phyloP scores from a whole-genome alignment of 2,329 filamentous ascomycete species.

The Nothophoma quercina region DNA sequence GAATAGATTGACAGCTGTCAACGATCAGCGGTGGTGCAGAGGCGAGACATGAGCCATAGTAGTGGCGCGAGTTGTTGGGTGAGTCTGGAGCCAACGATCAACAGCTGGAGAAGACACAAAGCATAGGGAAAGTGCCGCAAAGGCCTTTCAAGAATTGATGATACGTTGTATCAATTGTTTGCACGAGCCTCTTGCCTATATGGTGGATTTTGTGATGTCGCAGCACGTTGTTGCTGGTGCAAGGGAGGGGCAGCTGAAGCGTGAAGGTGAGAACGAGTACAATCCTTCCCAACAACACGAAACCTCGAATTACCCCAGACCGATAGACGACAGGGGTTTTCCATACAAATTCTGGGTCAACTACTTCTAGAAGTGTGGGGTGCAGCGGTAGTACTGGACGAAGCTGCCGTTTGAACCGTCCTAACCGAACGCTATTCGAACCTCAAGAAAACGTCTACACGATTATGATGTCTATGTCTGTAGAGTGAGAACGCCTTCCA shows the following conservation, averaged over 20 bases:
- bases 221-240: background rate
- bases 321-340: conserved; percentile 10
- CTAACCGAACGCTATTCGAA: conserved; percentile 18
- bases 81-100: background rate
- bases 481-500: background rate
- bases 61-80: background rate
- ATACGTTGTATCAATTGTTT: background rate
- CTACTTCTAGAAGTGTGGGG: conserved; percentile 17
- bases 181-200: background rate
- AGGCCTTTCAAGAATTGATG: background rate
- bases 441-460: background rate
- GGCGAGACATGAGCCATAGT: background rate
- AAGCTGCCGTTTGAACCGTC: conserved; percentile 15
- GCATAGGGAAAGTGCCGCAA: background rate
- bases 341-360: conserved; percentile 13
- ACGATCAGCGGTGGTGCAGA: conserved; percentile 12
- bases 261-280: background rate
- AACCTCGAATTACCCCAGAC: conserved; percentile 8
- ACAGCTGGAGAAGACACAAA: background rate
- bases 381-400: conserved; percentile 12
- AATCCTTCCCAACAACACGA: background rate
- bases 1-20: conserved; percentile 14
- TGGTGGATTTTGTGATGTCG: background rate
- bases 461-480: too few relatives aligned
- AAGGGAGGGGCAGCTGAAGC: background rate